Percentiles rank a stretch among this genome's conserved stretches.
phyloP scores from a whole-genome alignment of 129 eudicot genomes.

The Chrysanthemum lavandulifolium region DNA sequence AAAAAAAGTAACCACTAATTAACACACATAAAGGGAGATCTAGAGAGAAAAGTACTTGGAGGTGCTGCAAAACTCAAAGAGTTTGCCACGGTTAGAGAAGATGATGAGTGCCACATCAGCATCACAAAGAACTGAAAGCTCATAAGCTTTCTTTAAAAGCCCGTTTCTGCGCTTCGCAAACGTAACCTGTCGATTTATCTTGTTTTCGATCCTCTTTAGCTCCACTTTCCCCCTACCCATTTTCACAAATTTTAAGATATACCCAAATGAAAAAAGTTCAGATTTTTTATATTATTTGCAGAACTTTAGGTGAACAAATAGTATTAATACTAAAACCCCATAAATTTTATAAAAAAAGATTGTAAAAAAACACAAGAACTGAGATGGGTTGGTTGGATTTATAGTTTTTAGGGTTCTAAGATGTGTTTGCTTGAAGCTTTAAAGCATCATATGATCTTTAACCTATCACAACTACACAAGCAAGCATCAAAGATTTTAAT shows the following conservation, averaged over 20 bases:
- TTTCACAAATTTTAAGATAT: no score
- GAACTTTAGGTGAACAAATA: background rate
- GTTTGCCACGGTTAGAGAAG: slow-evolving; percentile 57
- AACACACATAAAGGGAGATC: background rate
- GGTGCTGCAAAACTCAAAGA: slow-evolving; percentile 64
- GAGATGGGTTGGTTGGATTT: slow-evolving; percentile 16
- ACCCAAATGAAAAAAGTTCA: slow-evolving; percentile 1
- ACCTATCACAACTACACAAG: slow-evolving; percentile 34
- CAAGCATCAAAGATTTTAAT: slow-evolving; percentile 11
- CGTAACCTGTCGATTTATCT: slow-evolving; percentile 45
- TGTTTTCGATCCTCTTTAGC: slow-evolving; percentile 51
- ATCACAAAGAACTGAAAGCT: slow-evolving; percentile 86
- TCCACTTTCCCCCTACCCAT: slow-evolving; percentile 50
- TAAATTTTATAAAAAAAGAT: slow-evolving; percentile 1
- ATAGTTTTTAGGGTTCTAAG: slow-evolving; percentile 27
- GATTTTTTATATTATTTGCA: no score
- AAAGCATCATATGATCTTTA: slow-evolving; percentile 32
- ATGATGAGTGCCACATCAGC: slow-evolving; percentile 80
- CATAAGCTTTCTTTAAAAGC: slow-evolving; percentile 72
- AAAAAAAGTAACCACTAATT: slow-evolving; percentile 7
- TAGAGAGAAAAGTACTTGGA: slow-evolving; percentile 49
- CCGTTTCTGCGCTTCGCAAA: slow-evolving; percentile 72
- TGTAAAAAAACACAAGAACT: background rate
- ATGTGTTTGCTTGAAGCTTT: slow-evolving; percentile 24
- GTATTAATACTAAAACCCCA: background rate